Evolutionary conservation across 768 basidiomycete species (phyloP), one percentile per base, ranked within the genome.

Genomic region (Amanita muscaria): DNA sequence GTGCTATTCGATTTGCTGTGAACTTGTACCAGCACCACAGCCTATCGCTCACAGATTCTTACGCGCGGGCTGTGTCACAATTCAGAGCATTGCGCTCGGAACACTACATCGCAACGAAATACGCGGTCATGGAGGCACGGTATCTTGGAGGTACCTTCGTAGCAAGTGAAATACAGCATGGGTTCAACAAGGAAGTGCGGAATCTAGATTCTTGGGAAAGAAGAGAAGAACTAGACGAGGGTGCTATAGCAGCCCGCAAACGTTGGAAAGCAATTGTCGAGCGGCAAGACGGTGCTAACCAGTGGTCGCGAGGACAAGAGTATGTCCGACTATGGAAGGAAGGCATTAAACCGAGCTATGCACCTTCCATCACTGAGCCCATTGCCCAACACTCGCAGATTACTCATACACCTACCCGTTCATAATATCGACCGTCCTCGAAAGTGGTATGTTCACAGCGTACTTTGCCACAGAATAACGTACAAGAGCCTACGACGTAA

Each of bases 11-110:
- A 39, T 97, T 86, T 62, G 72, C 83, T n/a, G 64, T 85, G 31
- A 88, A 83, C 59, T 70, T 98, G 11, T 77, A 89, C 60, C 63
- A 77, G 49, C 50, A 76, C 47, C 84, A 90, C 58, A 48, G 59
- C 5, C 44, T 79, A 24, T 69, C 88, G 0, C 67, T 96, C 22
- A 79, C 85, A 3, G 64, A 80, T 36, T 94, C 96, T 10, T 99
- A 99, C 61, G 71, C 74, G 2, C 65, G 69, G 9, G 83, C 89
- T 22, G 72, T 92, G 8, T 72, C 79, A 4, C 89, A 98, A 62
- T 99, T 92, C 65, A 85, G 88, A 36, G 70, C 88, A 12, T 73
- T 99, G 31, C 82, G 92, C 30, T 81, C 90, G 27, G 84, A 88
- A 61, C 82, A 86, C 54, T 77, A 90, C 54, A 73, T 90, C 39